Evolutionary conservation across 352 stramenopile genomes (phyloP).

Genomic region (Phytophthora melonis): DNA sequence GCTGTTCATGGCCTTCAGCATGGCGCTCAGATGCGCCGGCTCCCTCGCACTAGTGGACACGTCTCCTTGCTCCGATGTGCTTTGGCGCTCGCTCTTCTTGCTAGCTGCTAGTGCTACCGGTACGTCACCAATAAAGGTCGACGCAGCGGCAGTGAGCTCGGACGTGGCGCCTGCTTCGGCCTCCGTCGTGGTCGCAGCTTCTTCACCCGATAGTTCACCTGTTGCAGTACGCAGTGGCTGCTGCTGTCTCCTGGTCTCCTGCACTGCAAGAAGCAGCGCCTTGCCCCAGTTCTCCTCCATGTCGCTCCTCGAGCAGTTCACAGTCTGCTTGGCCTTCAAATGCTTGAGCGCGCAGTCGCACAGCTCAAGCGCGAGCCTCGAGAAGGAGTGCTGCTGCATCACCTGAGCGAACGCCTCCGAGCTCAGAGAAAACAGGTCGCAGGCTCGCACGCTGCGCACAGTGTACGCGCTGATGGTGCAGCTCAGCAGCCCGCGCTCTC

Average conservation of each 20-base stretch:
- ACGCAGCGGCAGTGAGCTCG: not conserved
- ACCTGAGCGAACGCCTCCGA: slow-evolving; percentile 51
- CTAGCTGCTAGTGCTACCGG: not conserved
- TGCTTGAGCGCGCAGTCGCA: slow-evolving; percentile 27
- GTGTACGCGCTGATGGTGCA: slow-evolving; percentile 54
- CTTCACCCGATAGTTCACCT: not conserved
- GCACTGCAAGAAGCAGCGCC: slow-evolving; percentile 23
- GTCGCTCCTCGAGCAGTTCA: slow-evolving; percentile 21
- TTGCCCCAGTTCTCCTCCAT: slow-evolving; percentile 41
- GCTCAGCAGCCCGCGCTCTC: slow-evolving; percentile 63
- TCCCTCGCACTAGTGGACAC: not conserved
- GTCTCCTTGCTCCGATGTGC: slow-evolving; percentile 5
- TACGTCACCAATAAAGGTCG: not conserved
- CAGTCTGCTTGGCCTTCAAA: slow-evolving; percentile 8
- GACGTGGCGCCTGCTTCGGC: not conserved
- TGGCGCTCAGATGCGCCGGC: slow-evolving; percentile 1
- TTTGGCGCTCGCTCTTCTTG: slow-evolving; percentile 6
- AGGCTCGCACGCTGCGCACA: slow-evolving; percentile 41
- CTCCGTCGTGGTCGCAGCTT: slow-evolving; percentile 1
- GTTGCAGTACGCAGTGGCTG: slow-evolving; percentile 23
- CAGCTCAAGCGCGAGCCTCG: slow-evolving; percentile 29
- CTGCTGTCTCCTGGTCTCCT: slow-evolving; percentile 9
- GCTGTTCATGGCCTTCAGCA: slow-evolving; percentile 37
- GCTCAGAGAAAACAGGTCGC: slow-evolving; percentile 41
- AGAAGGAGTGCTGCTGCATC: slow-evolving; percentile 36